Conservation (phyloP, 106 monocot species). For the Allium sativum region DNA sequence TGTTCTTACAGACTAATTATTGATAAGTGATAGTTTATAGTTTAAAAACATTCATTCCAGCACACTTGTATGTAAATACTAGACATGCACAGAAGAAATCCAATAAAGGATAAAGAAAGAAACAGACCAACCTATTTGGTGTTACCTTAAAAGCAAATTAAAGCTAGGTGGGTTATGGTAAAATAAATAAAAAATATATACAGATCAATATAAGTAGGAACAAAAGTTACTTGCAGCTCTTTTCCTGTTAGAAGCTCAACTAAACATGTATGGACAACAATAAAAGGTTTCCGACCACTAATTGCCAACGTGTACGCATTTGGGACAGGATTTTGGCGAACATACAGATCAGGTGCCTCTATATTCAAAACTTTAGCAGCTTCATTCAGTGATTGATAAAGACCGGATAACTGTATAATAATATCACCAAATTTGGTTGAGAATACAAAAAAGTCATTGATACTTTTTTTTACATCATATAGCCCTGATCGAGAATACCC, state of each 20-base stretch:
- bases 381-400: conserved; percentile 58
- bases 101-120: no score
- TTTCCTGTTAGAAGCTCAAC: conserved; percentile 76
- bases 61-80: no score
- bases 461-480: no score
- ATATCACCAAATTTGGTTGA: background rate
- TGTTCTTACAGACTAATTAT: no score
- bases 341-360: conserved; percentile 85
- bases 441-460: background rate
- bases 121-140: no score
- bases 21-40: no score
- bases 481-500: no score
- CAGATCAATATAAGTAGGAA: background rate
- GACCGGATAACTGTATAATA: conserved; percentile 54
- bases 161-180: no score
- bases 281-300: conserved; percentile 85
- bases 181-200: no score
- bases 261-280: conserved; percentile 90
- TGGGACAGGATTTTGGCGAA: conserved; percentile 88
- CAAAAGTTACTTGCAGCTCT: conserved; percentile 72
- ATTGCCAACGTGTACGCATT: conserved; percentile 99
- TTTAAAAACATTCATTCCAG: no score
- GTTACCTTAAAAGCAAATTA: no score
- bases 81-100: no score
- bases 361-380: conserved; percentile 69